Evolutionary conservation across 2,329 filamentous ascomycete genomes (phyloP).

Genomic region (Sclerotinia subarctica): DNA sequence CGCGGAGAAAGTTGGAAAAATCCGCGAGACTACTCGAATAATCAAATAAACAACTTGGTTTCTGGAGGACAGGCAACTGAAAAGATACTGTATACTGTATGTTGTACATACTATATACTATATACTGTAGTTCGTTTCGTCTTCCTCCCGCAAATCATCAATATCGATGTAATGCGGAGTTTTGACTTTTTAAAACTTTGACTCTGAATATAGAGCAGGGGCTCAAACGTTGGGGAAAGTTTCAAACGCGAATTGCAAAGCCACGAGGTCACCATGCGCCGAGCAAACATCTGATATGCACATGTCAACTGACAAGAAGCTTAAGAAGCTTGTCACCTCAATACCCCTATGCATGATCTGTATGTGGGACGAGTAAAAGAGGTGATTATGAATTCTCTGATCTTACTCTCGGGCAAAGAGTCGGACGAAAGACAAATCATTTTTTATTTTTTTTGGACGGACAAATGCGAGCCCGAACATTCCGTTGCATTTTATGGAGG

Average conservation of each 20-base stretch:
- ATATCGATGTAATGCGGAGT: not conserved
- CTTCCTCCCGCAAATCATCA: not conserved
- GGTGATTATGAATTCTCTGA: not conserved
- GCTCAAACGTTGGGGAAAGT: not conserved
- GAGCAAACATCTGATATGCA: not conserved
- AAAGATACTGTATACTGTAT: not conserved
- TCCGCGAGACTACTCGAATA: not conserved
- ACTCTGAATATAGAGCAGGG: not conserved
- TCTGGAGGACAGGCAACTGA: not conserved
- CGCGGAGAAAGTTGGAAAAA: not conserved
- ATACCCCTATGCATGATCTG: too few relatives aligned
- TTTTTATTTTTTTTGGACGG: not conserved
- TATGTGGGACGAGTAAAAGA: not conserved
- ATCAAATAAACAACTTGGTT: not conserved
- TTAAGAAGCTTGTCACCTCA: not conserved
- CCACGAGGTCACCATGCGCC: slow-evolving; percentile 3
- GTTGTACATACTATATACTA: too few relatives aligned
- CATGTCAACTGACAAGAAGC: not conserved
- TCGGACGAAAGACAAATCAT: not conserved
- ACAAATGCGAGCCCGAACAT: not conserved
- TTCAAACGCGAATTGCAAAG: not conserved
- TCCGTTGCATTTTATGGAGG: not conserved
- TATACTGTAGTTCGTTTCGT: not conserved
- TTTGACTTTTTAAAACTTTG: not conserved
- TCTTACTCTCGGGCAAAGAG: not conserved